These are phyloP conservation scores for Oryza australiensis DNA, from an alignment of 176 grass and related monocot genomes.

Conservation along the genomic window DNA sequence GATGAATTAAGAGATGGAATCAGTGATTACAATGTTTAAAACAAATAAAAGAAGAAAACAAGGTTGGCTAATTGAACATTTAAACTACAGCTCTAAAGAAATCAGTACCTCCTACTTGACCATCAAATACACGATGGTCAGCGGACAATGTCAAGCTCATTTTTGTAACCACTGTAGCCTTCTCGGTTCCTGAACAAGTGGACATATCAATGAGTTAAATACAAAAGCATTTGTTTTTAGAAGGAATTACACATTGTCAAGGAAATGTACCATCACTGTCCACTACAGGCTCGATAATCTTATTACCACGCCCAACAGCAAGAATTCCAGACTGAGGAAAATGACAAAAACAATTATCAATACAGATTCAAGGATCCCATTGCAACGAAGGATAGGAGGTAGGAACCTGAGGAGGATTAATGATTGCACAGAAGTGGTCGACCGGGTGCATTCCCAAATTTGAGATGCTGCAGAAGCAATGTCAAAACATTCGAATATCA, in stretches of 20 bases:
- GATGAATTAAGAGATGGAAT: neutral
- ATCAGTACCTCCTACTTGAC: constrained; percentile 70
- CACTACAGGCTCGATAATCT: constrained; percentile 80
- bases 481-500: constrained; percentile 23
- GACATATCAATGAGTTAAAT: constrained; percentile 22
- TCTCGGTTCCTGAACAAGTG: constrained; percentile 59
- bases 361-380: constrained; percentile 25
- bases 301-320: constrained; percentile 81
- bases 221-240: constrained; percentile 19
- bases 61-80: neutral
- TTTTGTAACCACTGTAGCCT: constrained; percentile 67
- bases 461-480: constrained; percentile 71
- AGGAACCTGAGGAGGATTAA: constrained; percentile 91
- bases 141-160: constrained; percentile 92
- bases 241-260: constrained; percentile 11
- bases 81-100: constrained; percentile 19
- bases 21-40: neutral
- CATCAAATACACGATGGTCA: constrained; percentile 92
- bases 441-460: constrained; percentile 99
- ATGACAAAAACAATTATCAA: constrained; percentile 30
- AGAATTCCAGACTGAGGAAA: constrained; percentile 77
- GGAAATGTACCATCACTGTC: constrained; percentile 70
- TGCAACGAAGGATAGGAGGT: neutral
- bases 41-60: constrained; percentile 13
- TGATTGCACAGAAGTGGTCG: constrained; percentile 97